Evolutionary conservation across 768 basidiomycete genomes (phyloP), one percentile per base, ranked within the genome.

Genomic region (Suillus hirtellus): DNA sequence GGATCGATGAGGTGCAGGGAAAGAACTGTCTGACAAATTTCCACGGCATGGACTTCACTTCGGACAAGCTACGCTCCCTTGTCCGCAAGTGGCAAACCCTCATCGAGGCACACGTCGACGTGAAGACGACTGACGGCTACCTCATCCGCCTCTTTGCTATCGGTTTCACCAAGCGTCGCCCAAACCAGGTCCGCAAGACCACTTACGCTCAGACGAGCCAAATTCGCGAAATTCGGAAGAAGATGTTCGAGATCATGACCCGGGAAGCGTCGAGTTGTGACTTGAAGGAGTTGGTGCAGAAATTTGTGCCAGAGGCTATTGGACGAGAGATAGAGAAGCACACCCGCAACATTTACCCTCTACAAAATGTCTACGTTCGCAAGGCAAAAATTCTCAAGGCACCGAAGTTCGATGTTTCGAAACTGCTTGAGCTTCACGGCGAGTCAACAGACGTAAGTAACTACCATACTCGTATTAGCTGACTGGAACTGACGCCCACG

Each of bases 21-120:
- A 96, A 96, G 85, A 97, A 95, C 85, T 97, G 95, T 85, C 86
- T 99, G 62, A 99, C 97, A 78, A 96, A 96, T 81, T 99, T 99
- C 93, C 92, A 96, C 80, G 97, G 97, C 77, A 99, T 99, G 96
- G 94, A 96, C 83, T 98, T 99, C 83, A 99, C 97, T 66, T 97
- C 96, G 64, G 97, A 99, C 89, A 99, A 99, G 82, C 90, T 99
- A 69, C 95, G 97, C 63, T 99, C 97, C 59, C 95, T 99, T 74
- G 97, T 99, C 71, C 93, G 96, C 78, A 99, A 99, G 82, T 99
- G 97, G 97, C 97, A 99, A 81, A 89, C 96, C 21, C 91, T 99
- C 74, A 96, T 99, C 72, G 97, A 99, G 82, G 97, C 97, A 44
- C 93, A 95, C 77, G 92, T 98, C 76, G 97, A 99, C 75, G 95